Conservation (phyloP, 2,329 filamentous ascomycete genomes). For the Anthostomella pinea region DNA sequence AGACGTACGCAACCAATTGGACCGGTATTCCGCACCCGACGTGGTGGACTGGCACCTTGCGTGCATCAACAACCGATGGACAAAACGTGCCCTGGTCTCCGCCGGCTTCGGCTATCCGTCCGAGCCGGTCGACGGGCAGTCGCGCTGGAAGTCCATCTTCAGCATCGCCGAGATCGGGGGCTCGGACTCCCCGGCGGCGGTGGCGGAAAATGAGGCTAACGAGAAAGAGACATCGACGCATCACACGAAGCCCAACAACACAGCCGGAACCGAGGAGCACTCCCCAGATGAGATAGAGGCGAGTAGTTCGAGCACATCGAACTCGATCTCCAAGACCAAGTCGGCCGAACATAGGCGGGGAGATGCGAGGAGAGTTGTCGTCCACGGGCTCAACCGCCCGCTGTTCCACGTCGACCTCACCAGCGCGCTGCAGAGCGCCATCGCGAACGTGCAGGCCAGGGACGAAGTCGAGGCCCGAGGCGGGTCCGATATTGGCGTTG, state of each 20-base stretch:
- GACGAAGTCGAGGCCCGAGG: conserved; percentile 33
- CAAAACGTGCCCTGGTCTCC: conserved; percentile 81
- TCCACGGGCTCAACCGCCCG: conserved; percentile 84
- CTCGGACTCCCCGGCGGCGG: conserved; percentile 63
- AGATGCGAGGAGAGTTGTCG: conserved; percentile 58
- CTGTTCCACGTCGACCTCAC: conserved; percentile 94
- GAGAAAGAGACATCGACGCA: conserved; percentile 39
- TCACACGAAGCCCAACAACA: conserved; percentile 10
- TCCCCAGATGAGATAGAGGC: too few relatives aligned
- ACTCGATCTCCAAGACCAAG: conserved; percentile 19
- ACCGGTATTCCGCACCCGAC: conserved; percentile 76
- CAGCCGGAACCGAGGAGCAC: too few relatives aligned
- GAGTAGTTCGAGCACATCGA: conserved; percentile 26
- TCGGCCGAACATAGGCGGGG: conserved; percentile 35
- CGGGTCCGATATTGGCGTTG: conserved; percentile 20
- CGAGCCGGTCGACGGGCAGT: conserved; percentile 48
- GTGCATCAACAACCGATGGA: conserved; percentile 92
- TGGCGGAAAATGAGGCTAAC: conserved; percentile 63
- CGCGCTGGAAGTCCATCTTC: conserved; percentile 92
- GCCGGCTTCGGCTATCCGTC: conserved; percentile 87
- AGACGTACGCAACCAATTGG: conserved; percentile 91
- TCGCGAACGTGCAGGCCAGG: conserved; percentile 70
- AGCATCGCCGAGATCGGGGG: conserved; percentile 85
- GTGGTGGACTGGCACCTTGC: conserved; percentile 93
- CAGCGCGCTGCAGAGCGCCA: conserved; percentile 81